These are phyloP conservation scores for Avena sativa DNA, from an alignment of 176 grass and related monocot genomes.

Conservation along the genomic window DNA sequence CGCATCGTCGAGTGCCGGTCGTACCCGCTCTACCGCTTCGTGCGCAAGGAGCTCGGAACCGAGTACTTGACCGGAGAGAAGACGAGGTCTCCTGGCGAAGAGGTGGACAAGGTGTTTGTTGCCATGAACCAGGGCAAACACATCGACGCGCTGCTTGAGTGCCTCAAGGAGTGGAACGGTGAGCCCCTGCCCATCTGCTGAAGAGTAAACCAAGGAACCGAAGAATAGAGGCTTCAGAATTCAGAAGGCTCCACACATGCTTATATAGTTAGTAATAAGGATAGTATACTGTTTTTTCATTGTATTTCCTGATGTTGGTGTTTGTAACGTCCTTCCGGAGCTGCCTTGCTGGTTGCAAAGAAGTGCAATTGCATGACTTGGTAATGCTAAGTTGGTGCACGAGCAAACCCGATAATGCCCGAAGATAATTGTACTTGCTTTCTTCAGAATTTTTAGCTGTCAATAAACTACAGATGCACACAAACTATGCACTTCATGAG, in stretches of 20 bases:
- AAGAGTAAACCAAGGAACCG: neutral
- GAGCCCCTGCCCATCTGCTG: constrained; percentile 67
- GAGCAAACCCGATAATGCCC: too few species aligned
- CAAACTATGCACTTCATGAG: too few species aligned
- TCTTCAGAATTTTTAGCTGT: too few species aligned
- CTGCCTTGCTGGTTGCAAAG: neutral
- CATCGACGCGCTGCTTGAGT: constrained; percentile 71
- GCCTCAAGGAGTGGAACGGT: constrained; percentile 80
- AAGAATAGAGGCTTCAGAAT: constrained; percentile 9
- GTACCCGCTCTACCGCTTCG: neutral
- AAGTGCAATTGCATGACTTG: neutral
- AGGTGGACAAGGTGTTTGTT: neutral
- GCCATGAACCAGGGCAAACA: constrained; percentile 58
- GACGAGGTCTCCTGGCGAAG: neutral
- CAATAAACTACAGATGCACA: too few species aligned
- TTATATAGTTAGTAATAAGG: neutral
- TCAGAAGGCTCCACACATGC: neutral
- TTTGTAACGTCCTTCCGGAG: constrained; percentile 2
- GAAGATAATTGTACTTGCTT: too few species aligned
- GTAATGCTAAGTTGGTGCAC: neutral
- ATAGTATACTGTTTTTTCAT: neutral
- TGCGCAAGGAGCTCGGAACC: neutral
- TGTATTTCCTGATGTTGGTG: neutral
- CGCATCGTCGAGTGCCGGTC: neutral
- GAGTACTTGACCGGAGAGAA: neutral